Evolutionary conservation across 352 stramenopile genomes (phyloP).

Genomic region (Aphanomyces euteiches): DNA sequence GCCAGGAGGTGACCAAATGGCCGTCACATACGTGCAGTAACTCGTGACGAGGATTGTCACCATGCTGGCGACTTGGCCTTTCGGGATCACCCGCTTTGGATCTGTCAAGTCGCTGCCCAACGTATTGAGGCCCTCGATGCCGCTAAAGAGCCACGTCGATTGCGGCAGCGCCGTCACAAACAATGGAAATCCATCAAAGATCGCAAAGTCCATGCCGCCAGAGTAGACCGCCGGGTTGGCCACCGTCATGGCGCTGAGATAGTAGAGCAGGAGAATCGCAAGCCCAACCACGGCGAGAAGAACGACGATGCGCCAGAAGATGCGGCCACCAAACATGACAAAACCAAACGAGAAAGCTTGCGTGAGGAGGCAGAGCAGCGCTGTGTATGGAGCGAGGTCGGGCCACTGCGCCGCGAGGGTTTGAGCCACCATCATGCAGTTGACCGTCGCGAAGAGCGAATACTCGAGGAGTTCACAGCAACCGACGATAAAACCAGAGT

Average conservation of each 20-base stretch:
- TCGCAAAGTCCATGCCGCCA: background rate
- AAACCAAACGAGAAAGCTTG: constrained; percentile 33
- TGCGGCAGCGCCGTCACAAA: background rate
- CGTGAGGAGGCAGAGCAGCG: constrained; percentile 32
- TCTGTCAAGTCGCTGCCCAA: constrained; percentile 28
- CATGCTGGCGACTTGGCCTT: constrained; percentile 30
- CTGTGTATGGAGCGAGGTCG: constrained; percentile 24
- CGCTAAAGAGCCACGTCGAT: background rate
- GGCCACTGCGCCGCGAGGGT: constrained; percentile 36
- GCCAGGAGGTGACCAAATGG: constrained; percentile 28
- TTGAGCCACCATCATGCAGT: constrained; percentile 6
- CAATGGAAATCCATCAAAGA: constrained; percentile 22
- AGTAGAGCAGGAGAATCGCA: constrained; percentile 34
- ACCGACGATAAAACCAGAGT: constrained; percentile 21
- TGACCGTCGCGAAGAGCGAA: constrained; percentile 12
- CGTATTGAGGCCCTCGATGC: background rate
- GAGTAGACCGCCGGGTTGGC: constrained; percentile 1
- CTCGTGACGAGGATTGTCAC: constrained; percentile 40
- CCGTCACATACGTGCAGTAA: constrained; percentile 36
- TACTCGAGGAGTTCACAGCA: constrained; percentile 27
- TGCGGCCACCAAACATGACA: constrained; percentile 33
- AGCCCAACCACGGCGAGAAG: constrained; percentile 29
- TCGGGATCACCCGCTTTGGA: constrained; percentile 30
- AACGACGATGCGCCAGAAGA: constrained; percentile 37
- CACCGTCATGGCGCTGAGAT: background rate